Evolutionary conservation across 495 filamentous ascomycete species (phyloP), one percentile per base, ranked within the genome.

Genomic region (Antarctomyces pellizariae): DNA sequence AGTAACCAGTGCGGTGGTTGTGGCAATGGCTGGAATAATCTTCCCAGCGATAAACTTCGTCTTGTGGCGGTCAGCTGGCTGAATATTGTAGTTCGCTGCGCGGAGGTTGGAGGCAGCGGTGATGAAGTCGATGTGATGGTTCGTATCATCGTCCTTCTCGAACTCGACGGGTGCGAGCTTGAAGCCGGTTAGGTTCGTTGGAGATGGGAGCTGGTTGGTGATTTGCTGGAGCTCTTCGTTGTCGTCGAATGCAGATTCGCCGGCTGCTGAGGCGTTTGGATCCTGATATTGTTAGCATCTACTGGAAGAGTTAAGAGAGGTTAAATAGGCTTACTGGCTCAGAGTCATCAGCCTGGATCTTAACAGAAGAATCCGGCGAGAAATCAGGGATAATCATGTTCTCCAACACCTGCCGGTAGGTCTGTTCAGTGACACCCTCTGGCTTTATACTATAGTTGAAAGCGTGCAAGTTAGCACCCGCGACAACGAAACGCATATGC

Each of bases 41-140:
- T 95, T 99, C 45, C 89, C 89, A 13, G 89, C 89, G 50, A 99
- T 95, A 52, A 95, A 93, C 54, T 99, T 99, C 30, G 83, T 99
- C 64, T 82, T 82, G 61, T 93, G 89, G 28, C 76, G 64, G 42
- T 99, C 82, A 0, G 89, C 83, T 34, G 69, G 64, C 35, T 74
- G 62, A 38, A 99, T 99, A 31, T 77, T 80, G 60, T 99, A 99
- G 49, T 99, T 99, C 43, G 91, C 74, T 4, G 89, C 89, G 26
- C 89, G 77, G 17, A 95, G 60, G 49, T 99, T 99, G 57, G 80
- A 92, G 29, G 83, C 79, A 1, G 80, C 80, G 5, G 89, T 83
- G 48, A 99, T 99, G 57, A 99, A 95, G 53, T 95, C 86, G 47
- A 99, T 99, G 54, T 99, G 89, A 46, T 82, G 62, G 52, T 99